Evolutionary conservation across 805 yeast genomes (phyloP).

Genomic region (Priceomyces medius): DNA sequence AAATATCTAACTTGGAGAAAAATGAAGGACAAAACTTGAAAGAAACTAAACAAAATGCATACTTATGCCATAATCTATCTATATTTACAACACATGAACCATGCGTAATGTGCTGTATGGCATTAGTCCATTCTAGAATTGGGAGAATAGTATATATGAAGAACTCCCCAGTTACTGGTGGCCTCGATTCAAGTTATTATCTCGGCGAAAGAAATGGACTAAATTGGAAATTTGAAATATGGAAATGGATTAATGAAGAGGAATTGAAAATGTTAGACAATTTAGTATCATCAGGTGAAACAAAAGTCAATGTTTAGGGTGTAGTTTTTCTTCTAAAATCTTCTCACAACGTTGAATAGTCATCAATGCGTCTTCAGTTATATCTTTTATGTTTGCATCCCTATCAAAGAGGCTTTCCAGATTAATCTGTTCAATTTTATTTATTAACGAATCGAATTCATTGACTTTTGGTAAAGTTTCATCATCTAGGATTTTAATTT

Average conservation of each 20-base stretch:
- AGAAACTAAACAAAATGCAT: constrained; percentile 28
- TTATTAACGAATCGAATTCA: constrained; percentile 16
- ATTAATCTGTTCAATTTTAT: neutral
- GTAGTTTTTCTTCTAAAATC: constrained; percentile 1
- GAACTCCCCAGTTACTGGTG: constrained; percentile 38
- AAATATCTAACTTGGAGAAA: constrained; percentile 58
- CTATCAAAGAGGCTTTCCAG: constrained; percentile 25
- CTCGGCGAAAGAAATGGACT: constrained; percentile 73
- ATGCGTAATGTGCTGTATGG: constrained; percentile 96
- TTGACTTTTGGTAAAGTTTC: constrained; percentile 12
- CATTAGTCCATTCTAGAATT: constrained; percentile 86
- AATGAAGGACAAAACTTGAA: constrained; percentile 26
- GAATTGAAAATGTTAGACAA: constrained; percentile 8
- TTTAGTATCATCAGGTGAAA: neutral
- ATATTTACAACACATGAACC: constrained; percentile 95
- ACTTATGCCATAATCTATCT: constrained; percentile 73
- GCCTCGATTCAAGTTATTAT: constrained; percentile 66
- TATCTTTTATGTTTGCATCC: neutral
- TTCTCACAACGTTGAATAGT: constrained; percentile 12
- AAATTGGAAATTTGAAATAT: constrained; percentile 86
- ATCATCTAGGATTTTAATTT: constrained; percentile 16
- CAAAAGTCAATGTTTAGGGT: neutral
- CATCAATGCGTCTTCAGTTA: constrained; percentile 12
- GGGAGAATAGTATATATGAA: constrained; percentile 62
- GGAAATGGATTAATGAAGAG: constrained; percentile 60